phyloP scores from a whole-genome alignment of 2,329 filamentous ascomycete species.

The Pestalotiopsis sp. region DNA sequence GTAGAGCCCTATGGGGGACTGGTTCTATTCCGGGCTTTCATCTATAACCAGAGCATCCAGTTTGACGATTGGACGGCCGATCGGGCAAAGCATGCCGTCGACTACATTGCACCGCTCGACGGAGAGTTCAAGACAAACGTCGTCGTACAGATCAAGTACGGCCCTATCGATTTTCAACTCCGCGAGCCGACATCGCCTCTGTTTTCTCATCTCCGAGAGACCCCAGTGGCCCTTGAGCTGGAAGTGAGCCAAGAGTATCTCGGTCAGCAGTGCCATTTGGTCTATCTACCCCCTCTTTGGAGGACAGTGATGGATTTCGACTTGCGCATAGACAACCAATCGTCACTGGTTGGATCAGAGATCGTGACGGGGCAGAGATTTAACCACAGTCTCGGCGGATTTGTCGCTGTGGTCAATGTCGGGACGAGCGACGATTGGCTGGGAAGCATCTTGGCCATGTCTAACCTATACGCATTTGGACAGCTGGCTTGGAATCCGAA shows the following conservation, averaged over 20 bases:
- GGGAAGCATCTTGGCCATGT: conserved; percentile 70
- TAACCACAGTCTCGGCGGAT: conserved; percentile 59
- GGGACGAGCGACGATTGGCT: conserved; percentile 70
- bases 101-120: conserved; percentile 68
- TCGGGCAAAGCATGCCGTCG: conserved; percentile 69
- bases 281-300: conserved; percentile 71
- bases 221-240: conserved; percentile 61
- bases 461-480: conserved; percentile 72
- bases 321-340: conserved; percentile 58
- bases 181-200: conserved; percentile 68
- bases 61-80: conserved; percentile 66
- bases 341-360: conserved; percentile 57
- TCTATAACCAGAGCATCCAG: conserved; percentile 62
- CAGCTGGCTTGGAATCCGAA: conserved; percentile 66
- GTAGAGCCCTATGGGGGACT: conserved; percentile 61
- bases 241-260: conserved; percentile 72
- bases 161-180: conserved; percentile 75
- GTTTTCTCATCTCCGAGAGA: conserved; percentile 54
- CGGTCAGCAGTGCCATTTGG: conserved; percentile 69
- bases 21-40: conserved; percentile 73
- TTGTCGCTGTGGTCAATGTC: conserved; percentile 68
- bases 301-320: conserved; percentile 70
- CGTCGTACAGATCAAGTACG: conserved; percentile 74
- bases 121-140: conserved; percentile 71
- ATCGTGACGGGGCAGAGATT: conserved; percentile 65